These are phyloP conservation scores for Harringtonia lauricola DNA, from an alignment of 2,329 filamentous ascomycete genomes.

Conservation along the genomic window DNA sequence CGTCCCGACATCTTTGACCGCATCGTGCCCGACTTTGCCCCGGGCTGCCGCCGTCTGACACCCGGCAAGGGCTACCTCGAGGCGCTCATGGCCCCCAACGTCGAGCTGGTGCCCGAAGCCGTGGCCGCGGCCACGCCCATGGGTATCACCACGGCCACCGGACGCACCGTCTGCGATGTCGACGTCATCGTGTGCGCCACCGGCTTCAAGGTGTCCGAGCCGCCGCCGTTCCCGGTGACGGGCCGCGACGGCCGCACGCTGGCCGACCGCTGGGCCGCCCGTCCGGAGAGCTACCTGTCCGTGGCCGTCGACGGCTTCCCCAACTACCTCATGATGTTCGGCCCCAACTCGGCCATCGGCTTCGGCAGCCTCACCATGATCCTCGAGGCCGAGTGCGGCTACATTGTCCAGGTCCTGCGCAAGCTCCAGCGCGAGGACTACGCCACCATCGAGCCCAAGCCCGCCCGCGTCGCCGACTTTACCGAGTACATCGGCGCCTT, in stretches of 20 bases:
- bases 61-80: constrained; percentile 35
- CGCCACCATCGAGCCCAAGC: constrained; percentile 29
- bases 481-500: constrained; percentile 33
- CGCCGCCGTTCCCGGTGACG: constrained; percentile 28
- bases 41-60: constrained; percentile 33
- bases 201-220: constrained; percentile 28
- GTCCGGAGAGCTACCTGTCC: constrained; percentile 32
- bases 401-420: constrained; percentile 31
- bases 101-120: constrained; percentile 24
- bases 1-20: constrained; percentile 32
- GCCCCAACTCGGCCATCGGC: constrained; percentile 36
- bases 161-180: constrained; percentile 17
- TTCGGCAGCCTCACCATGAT: constrained; percentile 34
- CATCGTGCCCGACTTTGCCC: constrained; percentile 30
- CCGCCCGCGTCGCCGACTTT: constrained; percentile 33
- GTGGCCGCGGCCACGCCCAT: constrained; percentile 23
- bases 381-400: constrained; percentile 36
- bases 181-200: constrained; percentile 38
- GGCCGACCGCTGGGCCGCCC: constrained; percentile 23
- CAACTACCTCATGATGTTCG: constrained; percentile 37
- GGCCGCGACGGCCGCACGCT: constrained; percentile 27
- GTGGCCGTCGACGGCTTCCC: constrained; percentile 35
- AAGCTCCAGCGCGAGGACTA: constrained; percentile 37
- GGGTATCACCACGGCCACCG: constrained; percentile 21
- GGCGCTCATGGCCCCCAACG: constrained; percentile 28